These are phyloP conservation scores for Termitomyces sp. DNA, from an alignment of 768 basidiomycete species.

Conservation along the genomic window DNA sequence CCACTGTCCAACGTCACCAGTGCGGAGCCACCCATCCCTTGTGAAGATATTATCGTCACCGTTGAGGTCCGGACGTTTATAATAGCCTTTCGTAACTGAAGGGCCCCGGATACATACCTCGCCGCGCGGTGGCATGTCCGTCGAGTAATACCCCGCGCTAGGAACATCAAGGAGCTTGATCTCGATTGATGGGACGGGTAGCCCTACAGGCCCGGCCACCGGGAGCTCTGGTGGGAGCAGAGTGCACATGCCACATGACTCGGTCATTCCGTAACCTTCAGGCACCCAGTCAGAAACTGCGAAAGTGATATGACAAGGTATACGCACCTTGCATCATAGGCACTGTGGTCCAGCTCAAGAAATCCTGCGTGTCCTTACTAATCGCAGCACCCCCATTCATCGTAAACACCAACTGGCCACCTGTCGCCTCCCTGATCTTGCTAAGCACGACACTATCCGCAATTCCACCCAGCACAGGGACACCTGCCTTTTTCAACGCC, in stretches of 20 bases:
- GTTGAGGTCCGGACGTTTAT: constrained; percentile 89
- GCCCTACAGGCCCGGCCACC: constrained; percentile 73
- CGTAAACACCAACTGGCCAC: constrained; percentile 79
- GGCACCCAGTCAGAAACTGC: neutral
- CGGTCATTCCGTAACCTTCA: constrained; percentile 92
- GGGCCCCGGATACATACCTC: constrained; percentile 90
- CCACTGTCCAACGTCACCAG: constrained; percentile 95
- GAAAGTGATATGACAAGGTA: neutral
- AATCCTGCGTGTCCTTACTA: constrained; percentile 86
- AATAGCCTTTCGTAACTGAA: constrained; percentile 86
- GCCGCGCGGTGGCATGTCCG: constrained; percentile 72
- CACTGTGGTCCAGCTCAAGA: constrained; percentile 77
- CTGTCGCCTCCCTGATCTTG: constrained; percentile 78
- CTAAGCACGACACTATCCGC: constrained; percentile 78
- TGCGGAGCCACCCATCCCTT: constrained; percentile 89
- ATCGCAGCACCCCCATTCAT: constrained; percentile 87
- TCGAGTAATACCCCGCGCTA: constrained; percentile 82
- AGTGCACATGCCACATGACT: constrained; percentile 87
- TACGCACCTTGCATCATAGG: constrained; percentile 79
- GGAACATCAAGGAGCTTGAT: constrained; percentile 82
- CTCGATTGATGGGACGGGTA: constrained; percentile 85
- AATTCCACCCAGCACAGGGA: constrained; percentile 65
- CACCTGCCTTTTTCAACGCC: constrained; percentile 64
- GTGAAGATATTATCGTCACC: constrained; percentile 81
- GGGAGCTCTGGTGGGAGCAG: constrained; percentile 83